These are phyloP conservation scores for Monilinia fructigena DNA, from an alignment of 2,329 filamentous ascomycete genomes.

Conservation along the genomic window DNA sequence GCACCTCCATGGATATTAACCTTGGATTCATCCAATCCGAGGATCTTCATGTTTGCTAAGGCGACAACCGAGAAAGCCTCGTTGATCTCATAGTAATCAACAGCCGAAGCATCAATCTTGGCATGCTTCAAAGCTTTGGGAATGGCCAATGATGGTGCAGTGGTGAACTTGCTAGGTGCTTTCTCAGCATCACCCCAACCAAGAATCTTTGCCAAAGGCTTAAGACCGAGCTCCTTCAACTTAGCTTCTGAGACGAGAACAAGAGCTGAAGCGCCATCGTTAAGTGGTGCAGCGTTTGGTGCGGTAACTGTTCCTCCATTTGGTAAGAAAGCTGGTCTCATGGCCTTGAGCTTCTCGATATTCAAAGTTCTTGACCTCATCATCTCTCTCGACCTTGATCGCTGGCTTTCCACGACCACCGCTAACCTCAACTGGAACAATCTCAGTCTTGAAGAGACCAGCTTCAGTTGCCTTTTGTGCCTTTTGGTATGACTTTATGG, in stretches of 20 bases:
- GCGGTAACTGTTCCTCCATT: conserved; percentile 87
- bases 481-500: conserved; percentile 91
- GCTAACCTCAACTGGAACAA: conserved; percentile 82
- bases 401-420: conserved; percentile 88
- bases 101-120: conserved; percentile 69
- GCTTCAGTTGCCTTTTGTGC: conserved; percentile 81
- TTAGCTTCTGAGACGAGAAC: conserved; percentile 93
- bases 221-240: conserved; percentile 86
- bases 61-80: conserved; percentile 98
- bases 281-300: conserved; percentile 93
- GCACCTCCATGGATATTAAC: conserved; percentile 95
- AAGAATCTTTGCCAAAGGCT: conserved; percentile 91
- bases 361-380: conserved; percentile 97
- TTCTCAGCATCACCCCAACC: conserved; percentile 96
- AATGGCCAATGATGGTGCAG: conserved; percentile 87
- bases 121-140: conserved; percentile 98
- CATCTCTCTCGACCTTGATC: conserved; percentile 77
- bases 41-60: conserved; percentile 91
- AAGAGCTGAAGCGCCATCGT: conserved; percentile 88
- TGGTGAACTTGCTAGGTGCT: conserved; percentile 92
- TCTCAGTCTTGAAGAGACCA: conserved; percentile 81
- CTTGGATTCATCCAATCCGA: conserved; percentile 75
- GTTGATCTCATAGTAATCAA: conserved; percentile 98
- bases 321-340: conserved; percentile 80
- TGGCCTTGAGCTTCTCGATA: conserved; percentile 75